These are phyloP conservation scores for Periconia sp. DNA, from an alignment of 2,329 filamentous ascomycete species.

Conservation along the genomic window DNA sequence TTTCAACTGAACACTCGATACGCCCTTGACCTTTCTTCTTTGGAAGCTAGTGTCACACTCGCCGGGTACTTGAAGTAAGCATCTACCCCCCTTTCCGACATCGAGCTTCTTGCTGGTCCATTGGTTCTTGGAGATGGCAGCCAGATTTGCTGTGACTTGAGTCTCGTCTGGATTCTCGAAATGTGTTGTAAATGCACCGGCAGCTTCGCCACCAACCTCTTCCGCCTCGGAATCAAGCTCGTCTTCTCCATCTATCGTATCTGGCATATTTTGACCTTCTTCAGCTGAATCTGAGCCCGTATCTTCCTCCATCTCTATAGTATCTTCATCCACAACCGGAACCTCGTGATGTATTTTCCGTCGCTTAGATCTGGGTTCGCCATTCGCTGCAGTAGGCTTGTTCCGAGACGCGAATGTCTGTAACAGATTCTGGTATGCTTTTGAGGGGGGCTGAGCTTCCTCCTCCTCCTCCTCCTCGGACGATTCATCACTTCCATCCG, in stretches of 20 bases:
- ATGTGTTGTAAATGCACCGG: conserved; percentile 79
- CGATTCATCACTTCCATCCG: conserved; percentile 23
- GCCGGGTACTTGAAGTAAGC: conserved; percentile 29
- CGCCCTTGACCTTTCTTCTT: conserved; percentile 24
- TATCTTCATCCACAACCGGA: conserved; percentile 12
- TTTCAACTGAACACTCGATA: conserved; percentile 36
- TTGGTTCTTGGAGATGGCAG: conserved; percentile 49
- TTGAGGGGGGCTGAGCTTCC: conserved; percentile 28
- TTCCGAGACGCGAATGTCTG: conserved; percentile 51
- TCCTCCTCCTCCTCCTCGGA: conserved; percentile 32
- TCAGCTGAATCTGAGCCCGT: conserved; percentile 43
- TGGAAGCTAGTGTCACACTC: conserved; percentile 15
- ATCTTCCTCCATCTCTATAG: conserved; percentile 12
- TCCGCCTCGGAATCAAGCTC: conserved; percentile 43
- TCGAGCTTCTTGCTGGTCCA: conserved; percentile 50
- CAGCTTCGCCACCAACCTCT: conserved; percentile 46
- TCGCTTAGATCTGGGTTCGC: conserved; percentile 54
- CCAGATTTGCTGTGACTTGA: conserved; percentile 55
- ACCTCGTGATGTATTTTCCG: conserved; percentile 51
- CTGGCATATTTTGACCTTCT: conserved; percentile 43
- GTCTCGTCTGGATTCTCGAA: conserved; percentile 70
- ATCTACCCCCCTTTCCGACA: conserved; percentile 26
- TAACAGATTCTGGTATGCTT: conserved; percentile 60
- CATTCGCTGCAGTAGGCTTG: conserved; percentile 38
- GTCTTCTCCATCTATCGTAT: conserved; percentile 51